Base-by-base conservation (phyloP, 2,329 filamentous ascomycete genomes). In the Verticillium nubilum region DNA sequence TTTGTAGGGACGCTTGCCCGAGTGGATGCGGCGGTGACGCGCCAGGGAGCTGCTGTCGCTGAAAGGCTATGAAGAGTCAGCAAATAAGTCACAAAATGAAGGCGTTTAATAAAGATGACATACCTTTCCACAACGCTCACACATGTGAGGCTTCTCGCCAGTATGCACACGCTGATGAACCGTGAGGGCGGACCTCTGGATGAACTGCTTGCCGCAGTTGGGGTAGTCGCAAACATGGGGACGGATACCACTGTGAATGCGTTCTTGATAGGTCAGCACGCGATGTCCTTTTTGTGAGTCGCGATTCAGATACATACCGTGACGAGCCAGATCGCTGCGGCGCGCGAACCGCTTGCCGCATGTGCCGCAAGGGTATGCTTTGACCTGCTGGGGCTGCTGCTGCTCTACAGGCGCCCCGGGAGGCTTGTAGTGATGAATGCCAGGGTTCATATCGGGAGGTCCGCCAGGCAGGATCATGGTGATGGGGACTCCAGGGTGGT, bases 101-200 rank as follows among this genome's bases (percentile, higher is more conserved):
- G 7, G 6, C 3, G 59, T 67, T 67, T 26, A 65, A 53, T 15
- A 56, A 5, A 17, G 3, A 17, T 6, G 13, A 31, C 59, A 65
- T 80, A 97, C 93, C 88, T 98, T 98, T 73, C 92, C 91, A 73
- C 95, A 98, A 63, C 91, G 87, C 76, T 97, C 95, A 72, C 95
- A 99, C 86, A 95, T 94, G 69, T 99, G 95, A 56, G 95, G 95
- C 77, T 99, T 99, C 78, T 98, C 95, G 65, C 95, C 95, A 2
- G 95, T 98, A 74, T 99, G 95, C 23, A 97, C 93, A 67, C 95
- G 90, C 70, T 91, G 88, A 74, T 98, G 95, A 7, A 99, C 95
- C 0, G 95, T 99, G 72, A 99, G 78, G 25, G 95, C 95, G 28
- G 93, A 97, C 59, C 95, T 86, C 74, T 99, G 95, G 67, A 99